phyloP scores from a whole-genome alignment of 2,329 filamentous ascomycete genomes.

The Alternaria triticina region DNA sequence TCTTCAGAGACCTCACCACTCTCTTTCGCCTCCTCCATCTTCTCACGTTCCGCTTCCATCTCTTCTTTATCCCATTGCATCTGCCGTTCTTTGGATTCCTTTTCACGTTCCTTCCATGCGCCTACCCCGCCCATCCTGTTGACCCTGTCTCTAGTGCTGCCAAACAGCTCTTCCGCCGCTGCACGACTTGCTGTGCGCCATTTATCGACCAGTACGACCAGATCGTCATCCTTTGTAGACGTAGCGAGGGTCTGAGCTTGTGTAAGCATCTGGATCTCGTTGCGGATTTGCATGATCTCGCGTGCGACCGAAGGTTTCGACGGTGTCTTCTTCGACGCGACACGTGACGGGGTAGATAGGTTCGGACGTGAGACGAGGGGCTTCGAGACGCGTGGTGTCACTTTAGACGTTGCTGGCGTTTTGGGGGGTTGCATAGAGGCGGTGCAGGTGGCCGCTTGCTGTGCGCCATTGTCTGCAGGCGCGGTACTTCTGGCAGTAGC shows the following conservation, averaged over 20 bases:
- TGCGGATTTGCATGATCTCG: constrained; percentile 43
- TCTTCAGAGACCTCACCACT: constrained; percentile 52
- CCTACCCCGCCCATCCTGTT: constrained; percentile 68
- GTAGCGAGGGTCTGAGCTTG: constrained; percentile 50
- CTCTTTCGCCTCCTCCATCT: constrained; percentile 50
- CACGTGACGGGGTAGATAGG: constrained; percentile 16
- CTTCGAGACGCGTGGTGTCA: constrained; percentile 13
- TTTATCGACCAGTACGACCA: constrained; percentile 62
- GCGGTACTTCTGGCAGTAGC: background rate
- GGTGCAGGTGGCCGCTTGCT: background rate
- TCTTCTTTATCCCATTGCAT: constrained; percentile 48
- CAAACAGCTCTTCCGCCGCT: constrained; percentile 73
- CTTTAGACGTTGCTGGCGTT: constrained; percentile 6
- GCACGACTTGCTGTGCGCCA: constrained; percentile 67
- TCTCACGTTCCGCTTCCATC: constrained; percentile 49
- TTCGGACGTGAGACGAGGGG: constrained; percentile 19
- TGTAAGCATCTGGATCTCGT: constrained; percentile 49
- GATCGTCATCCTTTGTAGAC: constrained; percentile 58
- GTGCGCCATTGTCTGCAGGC: background rate
- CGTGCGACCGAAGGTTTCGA: constrained; percentile 36
- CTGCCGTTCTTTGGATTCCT: constrained; percentile 41
- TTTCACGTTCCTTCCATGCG: constrained; percentile 57
- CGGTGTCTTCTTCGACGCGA: constrained; percentile 15
- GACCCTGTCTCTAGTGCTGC: constrained; percentile 64
- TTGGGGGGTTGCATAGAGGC: background rate